Base-by-base conservation (phyloP, 306 rosid genomes). In the Astragalus membranaceus region DNA sequence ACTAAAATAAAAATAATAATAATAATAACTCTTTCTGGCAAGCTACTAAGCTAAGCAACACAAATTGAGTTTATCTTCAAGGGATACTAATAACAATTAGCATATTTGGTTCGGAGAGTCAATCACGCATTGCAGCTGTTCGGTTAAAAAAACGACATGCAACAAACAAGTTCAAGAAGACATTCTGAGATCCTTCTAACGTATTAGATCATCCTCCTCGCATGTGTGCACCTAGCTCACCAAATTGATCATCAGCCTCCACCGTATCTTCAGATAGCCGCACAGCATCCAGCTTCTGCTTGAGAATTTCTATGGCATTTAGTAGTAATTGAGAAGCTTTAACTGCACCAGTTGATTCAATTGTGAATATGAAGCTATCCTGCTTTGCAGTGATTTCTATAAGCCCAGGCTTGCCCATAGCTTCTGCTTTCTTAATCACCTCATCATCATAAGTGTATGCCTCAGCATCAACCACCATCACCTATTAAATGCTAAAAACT, bases 181-280 rank as follows among this genome's bases (percentile, higher is more conserved):
- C 71, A 59, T 57, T 53, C 67, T 16, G 48, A 52, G 3, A 59
- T 58, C 78, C 63, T 70, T 6, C 39, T 16, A 33, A 41, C 5
- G 5, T n/a, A 49, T 47, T 12, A 29, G 71, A 75, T 90, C 82
- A 94, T 62, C 99, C 97, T 64, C 99, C 99, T 68, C 97, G 85
- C 96, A 94, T 75, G 76, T 91, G 99, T 10, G 99, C 97, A 74
- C 97, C 96, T 7, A 94, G 81, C 82, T 94, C 99, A 10, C 99
- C 99, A 77, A 94, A 94, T 52, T 91, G 99, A 69, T 94, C 99
- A 63, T 87, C 95, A 0, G 97, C 96, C 77, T 91, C 97, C 9
- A 89, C 96, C 0, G 97, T 94, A 69, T 94, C 97, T 23, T 91
- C 97, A 3, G 99, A 91, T 13, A 88, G 87, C 78, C 97, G 92